Percentiles rank a stretch among this genome's conserved stretches.
Conservation (phyloP, 2,329 filamentous ascomycete genomes). For the Aspergillus sp. region DNA sequence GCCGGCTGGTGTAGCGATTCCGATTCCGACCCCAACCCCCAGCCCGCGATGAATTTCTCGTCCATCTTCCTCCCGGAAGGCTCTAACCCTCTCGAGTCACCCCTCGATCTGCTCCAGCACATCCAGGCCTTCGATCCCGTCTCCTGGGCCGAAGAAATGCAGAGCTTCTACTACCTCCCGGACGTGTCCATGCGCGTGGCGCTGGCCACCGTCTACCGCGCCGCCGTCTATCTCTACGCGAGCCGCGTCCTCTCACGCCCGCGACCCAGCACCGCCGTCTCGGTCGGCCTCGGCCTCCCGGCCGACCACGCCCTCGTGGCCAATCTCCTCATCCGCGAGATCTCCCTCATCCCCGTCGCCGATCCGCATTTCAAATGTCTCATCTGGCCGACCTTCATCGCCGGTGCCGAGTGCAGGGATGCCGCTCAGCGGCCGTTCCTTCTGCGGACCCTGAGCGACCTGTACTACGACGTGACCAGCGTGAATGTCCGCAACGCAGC, state of each 20-base stretch:
- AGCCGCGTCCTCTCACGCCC: conserved; percentile 37
- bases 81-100: conserved; percentile 30
- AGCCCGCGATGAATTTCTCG: conserved; percentile 27
- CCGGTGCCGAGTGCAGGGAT: conserved; percentile 39
- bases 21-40: conserved; percentile 21
- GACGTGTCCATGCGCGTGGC: conserved; percentile 49
- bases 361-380: conserved; percentile 45
- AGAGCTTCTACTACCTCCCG: conserved; percentile 44
- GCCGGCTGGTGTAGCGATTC: conserved; percentile 35
- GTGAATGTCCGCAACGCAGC: conserved; percentile 42
- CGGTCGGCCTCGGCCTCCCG: conserved; percentile 26
- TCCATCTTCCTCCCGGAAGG: conserved; percentile 25
- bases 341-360: conserved; percentile 33
- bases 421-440: conserved; percentile 32
- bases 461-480: conserved; percentile 37
- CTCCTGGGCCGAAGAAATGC: conserved; percentile 39
- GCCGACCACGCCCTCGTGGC: conserved; percentile 29
- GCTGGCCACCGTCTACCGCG: conserved; percentile 44
- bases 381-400: conserved; percentile 46
- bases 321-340: conserved; percentile 33
- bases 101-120: conserved; percentile 32
- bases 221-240: conserved; percentile 41
- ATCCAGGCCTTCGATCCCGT: conserved; percentile 40
- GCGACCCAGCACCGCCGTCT: conserved; percentile 19
- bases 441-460: conserved; percentile 30